Evolutionary conservation across 148 eudicot genomes (phyloP).

Genomic region (Chenopodium quinoa): DNA sequence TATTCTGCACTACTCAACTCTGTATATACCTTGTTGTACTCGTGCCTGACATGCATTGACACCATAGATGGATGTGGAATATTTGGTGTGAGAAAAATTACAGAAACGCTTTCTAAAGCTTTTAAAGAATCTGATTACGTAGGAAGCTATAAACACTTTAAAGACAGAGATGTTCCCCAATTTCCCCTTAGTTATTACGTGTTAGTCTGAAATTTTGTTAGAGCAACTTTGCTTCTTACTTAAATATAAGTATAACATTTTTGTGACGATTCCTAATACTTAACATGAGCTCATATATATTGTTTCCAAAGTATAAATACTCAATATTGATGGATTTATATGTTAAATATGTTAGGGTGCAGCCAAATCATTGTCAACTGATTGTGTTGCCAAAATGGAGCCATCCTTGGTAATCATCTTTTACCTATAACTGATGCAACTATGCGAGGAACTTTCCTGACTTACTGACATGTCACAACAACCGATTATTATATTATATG

Average conservation of each 20-base stretch:
- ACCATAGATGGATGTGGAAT: background rate
- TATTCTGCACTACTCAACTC: background rate
- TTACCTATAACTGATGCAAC: background rate
- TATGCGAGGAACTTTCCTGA: background rate
- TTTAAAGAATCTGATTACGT: background rate
- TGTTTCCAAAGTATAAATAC: background rate
- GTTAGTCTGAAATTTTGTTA: background rate
- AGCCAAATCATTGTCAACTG: slow-evolving; percentile 58
- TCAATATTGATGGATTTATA: background rate
- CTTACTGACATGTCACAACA: background rate
- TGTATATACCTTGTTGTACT: no score
- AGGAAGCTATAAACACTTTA: background rate
- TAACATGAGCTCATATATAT: background rate
- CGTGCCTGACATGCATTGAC: no score
- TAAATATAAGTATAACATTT: background rate
- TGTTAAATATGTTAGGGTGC: slow-evolving; percentile 53
- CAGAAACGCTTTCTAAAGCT: background rate
- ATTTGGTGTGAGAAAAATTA: no score
- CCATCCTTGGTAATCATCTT: slow-evolving; percentile 55
- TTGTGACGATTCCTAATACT: background rate
- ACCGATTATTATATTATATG: background rate
- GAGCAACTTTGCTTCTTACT: background rate
- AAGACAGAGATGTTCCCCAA: background rate
- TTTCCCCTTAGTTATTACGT: no score
- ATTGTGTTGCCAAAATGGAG: slow-evolving; percentile 65